These are phyloP conservation scores for Candida cerambycidarum DNA, from an alignment of 805 yeast species.

Conservation along the genomic window DNA sequence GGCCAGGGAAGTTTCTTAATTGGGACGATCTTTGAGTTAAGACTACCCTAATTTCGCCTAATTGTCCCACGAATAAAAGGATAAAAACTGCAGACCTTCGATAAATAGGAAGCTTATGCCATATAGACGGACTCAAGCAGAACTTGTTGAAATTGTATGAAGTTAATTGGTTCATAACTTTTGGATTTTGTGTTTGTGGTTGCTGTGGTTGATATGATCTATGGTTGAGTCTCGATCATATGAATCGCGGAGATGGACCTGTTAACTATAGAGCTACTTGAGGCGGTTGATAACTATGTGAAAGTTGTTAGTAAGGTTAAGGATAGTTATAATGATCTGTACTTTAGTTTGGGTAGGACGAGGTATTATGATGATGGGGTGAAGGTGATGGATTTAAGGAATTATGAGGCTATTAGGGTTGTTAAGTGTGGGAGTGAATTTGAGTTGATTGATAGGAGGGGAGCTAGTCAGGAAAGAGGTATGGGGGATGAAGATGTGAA, in stretches of 20 bases:
- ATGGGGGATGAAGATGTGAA: not conserved
- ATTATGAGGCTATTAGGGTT: not conserved
- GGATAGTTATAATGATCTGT: not conserved
- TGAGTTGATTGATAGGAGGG: not conserved
- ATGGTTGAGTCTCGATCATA: not conserved
- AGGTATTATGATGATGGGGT: slow-evolving; percentile 6
- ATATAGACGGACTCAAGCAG: slow-evolving; percentile 36
- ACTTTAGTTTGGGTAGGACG: not conserved
- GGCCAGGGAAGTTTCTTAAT: slow-evolving; percentile 79
- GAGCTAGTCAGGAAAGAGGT: not conserved
- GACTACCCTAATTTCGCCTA: slow-evolving; percentile 74
- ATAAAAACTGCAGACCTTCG: slow-evolving; percentile 81
- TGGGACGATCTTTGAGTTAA: slow-evolving; percentile 74
- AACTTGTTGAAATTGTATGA: slow-evolving; percentile 1
- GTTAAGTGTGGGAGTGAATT: not conserved
- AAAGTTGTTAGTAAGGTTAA: not conserved
- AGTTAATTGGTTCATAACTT: slow-evolving; percentile 3
- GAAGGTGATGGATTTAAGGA: slow-evolving; percentile 1
- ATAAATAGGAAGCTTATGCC: slow-evolving; percentile 63
- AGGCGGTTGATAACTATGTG: not conserved
- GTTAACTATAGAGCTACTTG: not conserved
- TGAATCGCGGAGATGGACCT: slow-evolving; percentile 5
- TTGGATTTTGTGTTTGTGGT: too few species aligned
- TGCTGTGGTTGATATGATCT: too few species aligned
- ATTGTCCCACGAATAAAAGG: slow-evolving; percentile 66